Evolutionary conservation across 371 early-diverging fungal genomes (phyloP).

Genomic region (Conidiobolus incongruus): DNA sequence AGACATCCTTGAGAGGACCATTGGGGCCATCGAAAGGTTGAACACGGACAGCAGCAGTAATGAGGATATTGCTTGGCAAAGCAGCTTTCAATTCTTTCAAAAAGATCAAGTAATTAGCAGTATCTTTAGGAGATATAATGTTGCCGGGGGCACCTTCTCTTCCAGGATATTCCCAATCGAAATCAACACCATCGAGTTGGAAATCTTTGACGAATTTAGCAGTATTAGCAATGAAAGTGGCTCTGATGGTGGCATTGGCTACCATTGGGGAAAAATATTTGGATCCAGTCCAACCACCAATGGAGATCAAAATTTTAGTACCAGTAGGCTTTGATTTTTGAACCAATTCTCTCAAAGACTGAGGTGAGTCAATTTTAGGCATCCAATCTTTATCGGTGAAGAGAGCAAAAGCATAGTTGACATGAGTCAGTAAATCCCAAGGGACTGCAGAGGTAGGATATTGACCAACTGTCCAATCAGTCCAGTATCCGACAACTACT

Average conservation of each 20-base stretch:
- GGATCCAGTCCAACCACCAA: constrained; percentile 68
- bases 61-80: constrained; percentile 19
- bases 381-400: constrained; percentile 7
- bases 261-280: constrained; percentile 31
- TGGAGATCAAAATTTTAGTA: constrained; percentile 19
- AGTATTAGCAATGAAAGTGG: constrained; percentile 20
- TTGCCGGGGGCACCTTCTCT: constrained; percentile 43
- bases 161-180: constrained; percentile 66
- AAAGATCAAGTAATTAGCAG: constrained; percentile 28
- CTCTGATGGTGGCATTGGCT: constrained; percentile 13
- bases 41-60: constrained; percentile 47
- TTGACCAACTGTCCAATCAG: constrained; percentile 22
- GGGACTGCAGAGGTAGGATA: constrained; percentile 17
- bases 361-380: constrained; percentile 6
- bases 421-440: constrained; percentile 14
- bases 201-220: constrained; percentile 9
- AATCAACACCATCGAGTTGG: constrained; percentile 22
- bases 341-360: constrained; percentile 8
- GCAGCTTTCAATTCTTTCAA: constrained; percentile 35
- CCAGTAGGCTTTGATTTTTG: constrained; percentile 7
- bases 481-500: constrained; percentile 20
- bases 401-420: no score
- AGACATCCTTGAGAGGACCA: constrained; percentile 29
- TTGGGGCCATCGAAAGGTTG: constrained; percentile 29
- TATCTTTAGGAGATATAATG: constrained; percentile 19